Base-by-base conservation (phyloP, 345 rosid species). In the Murraya paniculata region DNA sequence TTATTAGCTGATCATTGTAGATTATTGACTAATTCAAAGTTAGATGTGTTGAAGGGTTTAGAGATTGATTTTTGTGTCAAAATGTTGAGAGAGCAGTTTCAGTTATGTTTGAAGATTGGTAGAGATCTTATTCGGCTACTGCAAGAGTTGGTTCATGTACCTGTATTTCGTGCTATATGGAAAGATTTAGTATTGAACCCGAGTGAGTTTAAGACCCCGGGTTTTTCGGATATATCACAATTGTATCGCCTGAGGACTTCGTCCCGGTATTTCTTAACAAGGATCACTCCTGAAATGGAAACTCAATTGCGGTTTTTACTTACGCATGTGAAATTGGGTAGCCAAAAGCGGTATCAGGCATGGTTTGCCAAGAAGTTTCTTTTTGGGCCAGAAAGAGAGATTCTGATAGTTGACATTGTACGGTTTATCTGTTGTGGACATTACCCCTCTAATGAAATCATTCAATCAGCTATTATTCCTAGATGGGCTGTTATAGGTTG, bases 401-500 rank as follows among this genome's bases (percentile, higher is more conserved):
- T 85, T 28, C 68, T 92, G 41, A 27, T 90, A 64, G 82, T 88
- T 60, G 99, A 95, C 65, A 86, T 93, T 68, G 84, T 91, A 50
- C 80, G 97, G n/a, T 95, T 93, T 60, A 75, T 93, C 16, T 93
- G 98, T 77, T 91, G 96, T 79, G 89, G 81, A 14, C 90, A 90
- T 86, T 92, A 92, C 76, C 97, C 97, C 2, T 72, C 89, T 58
- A 87, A 88, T 36, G 90, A 89, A 80, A 84, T 82, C 61, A 85
- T 95, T 74, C 82, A 87, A 50, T 90, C 96, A 11, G 89, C 85
- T 60, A 67, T 89, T 69, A 85, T 91, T 85, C 95, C 98, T 7
- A 90, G 98, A 69, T 95, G 98, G 98, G 95, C 96, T 68, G 84
- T 89, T 50, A 68, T 92, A 57, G 99, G 98, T 71, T 95, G 97